These are phyloP conservation scores for Penicillium sp. DNA, from an alignment of 2,329 filamentous ascomycete species.

Conservation along the genomic window DNA sequence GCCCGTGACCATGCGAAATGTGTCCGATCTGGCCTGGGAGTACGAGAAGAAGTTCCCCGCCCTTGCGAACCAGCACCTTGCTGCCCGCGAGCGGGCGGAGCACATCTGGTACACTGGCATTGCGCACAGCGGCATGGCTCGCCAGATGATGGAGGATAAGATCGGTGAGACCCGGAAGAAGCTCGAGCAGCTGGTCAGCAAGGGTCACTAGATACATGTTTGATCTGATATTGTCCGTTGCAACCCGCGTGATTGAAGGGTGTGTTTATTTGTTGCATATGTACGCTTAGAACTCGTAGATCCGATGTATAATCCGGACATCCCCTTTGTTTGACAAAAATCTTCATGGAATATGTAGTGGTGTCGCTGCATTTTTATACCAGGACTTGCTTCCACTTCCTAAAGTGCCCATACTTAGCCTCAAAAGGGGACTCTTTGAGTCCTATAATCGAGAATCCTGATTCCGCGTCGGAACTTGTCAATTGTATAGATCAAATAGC, in stretches of 20 bases:
- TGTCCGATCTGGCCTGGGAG: constrained; percentile 78
- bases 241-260: constrained; percentile 8
- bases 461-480: too few species aligned
- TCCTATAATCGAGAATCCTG: too few species aligned
- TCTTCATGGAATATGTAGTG: constrained; percentile 3
- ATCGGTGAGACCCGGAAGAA: constrained; percentile 69
- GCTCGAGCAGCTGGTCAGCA: constrained; percentile 84
- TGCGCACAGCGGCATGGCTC: constrained; percentile 66
- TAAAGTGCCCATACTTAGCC: not conserved
- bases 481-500: not conserved
- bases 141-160: constrained; percentile 73
- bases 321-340: constrained; percentile 21
- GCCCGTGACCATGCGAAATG: constrained; percentile 85
- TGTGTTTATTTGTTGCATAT: constrained; percentile 24
- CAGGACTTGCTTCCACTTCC: not conserved
- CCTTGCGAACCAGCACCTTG: constrained; percentile 74
- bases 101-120: constrained; percentile 68
- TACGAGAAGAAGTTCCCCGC: constrained; percentile 88
- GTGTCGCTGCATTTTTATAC: not conserved
- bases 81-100: constrained; percentile 63
- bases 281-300: constrained; percentile 29
- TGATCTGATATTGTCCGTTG: constrained; percentile 11
- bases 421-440: too few species aligned
- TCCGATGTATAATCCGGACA: constrained; percentile 24
- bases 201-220: constrained; percentile 63